Evolutionary conservation across 108 stramenopile genomes (phyloP), one percentile per base, ranked within the genome.

Genomic region (Skeletonema marinoi): DNA sequence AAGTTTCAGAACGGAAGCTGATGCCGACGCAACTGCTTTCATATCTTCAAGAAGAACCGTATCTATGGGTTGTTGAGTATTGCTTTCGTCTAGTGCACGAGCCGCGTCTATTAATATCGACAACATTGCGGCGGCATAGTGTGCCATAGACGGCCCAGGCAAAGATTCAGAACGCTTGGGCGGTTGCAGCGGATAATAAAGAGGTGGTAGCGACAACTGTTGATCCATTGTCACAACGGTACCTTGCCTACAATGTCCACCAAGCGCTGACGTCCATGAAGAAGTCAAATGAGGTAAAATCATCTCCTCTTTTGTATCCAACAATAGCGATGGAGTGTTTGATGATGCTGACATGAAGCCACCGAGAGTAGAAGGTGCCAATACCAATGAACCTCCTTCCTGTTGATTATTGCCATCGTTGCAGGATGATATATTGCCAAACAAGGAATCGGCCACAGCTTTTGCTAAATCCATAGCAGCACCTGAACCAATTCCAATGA

Each of bases 401-500:
- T 61, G 50, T 10, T 6, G n/a, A 63, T 21, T 19, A 41, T 38
- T 19, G 33, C 48, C 58, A 33, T 76, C 29, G 6, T 17, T 32
- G 65, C 36, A 74, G 14, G 25, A 62, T 30, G 35, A 29, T 42
- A 58, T 41, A 21, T 50, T 63, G 6, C 60, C 68, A 63, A 75
- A 75, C 32, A 83, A 41, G 3, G 51, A 46, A 30, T 74, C 69
- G 9, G 77, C 71, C 32, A 89, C 70, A 12, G 85, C 84, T 71
- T 92, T 92, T 51, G 88, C 89, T 73, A 92, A 73, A 85, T 92
- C 92, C 65, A 92, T 89, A 30, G 92, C 92, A 5, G 87, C 78
- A 31, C 92, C 92, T 1, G 83, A 82, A 41, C 92, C 92, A 7
- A 92, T 83, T 17, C 86, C 88, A 19, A 90, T 84, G 3, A 92